These are phyloP conservation scores for Elsinoe australis DNA, from an alignment of 2,329 filamentous ascomycete genomes.

Conservation along the genomic window DNA sequence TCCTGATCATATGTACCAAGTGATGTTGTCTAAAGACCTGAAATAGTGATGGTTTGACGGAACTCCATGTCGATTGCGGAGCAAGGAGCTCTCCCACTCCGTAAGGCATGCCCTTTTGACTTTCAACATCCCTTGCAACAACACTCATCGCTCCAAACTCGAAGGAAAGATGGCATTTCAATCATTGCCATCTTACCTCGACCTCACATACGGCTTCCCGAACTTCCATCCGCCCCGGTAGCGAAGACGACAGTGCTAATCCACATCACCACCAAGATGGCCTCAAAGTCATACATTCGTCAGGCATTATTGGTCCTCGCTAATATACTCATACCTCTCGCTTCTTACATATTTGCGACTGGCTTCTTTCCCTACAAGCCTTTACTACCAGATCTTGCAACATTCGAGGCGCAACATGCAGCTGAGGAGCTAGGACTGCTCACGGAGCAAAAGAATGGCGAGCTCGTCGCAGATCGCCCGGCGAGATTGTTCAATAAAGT, in stretches of 20 bases:
- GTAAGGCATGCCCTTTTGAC: not conserved
- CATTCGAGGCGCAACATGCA: slow-evolving; percentile 23
- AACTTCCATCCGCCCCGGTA: no score
- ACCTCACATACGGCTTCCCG: no score
- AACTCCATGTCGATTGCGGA: no score
- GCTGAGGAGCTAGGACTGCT: slow-evolving; percentile 19
- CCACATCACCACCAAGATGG: not conserved
- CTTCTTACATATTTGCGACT: slow-evolving; percentile 63
- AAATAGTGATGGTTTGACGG: no score
- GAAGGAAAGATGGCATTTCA: not conserved
- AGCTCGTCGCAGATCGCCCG: slow-evolving; percentile 42
- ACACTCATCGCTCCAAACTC: not conserved
- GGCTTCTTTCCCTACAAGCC: slow-evolving; percentile 99
- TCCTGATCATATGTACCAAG: not conserved
- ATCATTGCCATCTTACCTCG: slow-evolving; percentile 7
- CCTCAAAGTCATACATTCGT: not conserved
- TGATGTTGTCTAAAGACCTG: no score
- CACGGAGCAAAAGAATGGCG: slow-evolving; percentile 1
- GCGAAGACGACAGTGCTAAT: not conserved
- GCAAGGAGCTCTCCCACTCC: slow-evolving; percentile 6
- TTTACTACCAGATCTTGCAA: slow-evolving; percentile 74
- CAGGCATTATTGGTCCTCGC: slow-evolving; percentile 50
- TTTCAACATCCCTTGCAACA: slow-evolving; percentile 3
- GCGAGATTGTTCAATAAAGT: slow-evolving; percentile 75
- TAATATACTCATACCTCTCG: slow-evolving; percentile 69